These are phyloP conservation scores for Helenozyma baotianmanensis DNA, from an alignment of 805 yeast species.

Conservation along the genomic window DNA sequence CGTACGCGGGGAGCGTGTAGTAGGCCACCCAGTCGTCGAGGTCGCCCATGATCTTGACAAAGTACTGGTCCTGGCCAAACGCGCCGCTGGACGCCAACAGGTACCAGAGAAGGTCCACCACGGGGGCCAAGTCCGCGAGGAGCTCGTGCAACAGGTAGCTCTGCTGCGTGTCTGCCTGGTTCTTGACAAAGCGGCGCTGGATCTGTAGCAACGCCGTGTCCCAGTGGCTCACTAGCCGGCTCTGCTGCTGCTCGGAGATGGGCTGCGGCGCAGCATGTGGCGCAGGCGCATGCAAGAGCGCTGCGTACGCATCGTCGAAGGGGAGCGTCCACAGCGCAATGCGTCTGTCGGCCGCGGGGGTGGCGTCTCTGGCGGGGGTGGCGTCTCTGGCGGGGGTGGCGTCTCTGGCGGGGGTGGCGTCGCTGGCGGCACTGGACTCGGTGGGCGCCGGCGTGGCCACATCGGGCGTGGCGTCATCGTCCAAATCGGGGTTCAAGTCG, in stretches of 20 bases:
- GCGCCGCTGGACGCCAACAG: constrained; percentile 35
- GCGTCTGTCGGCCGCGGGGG: constrained; percentile 16
- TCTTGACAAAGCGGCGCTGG: constrained; percentile 32
- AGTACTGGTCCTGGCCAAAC: constrained; percentile 62
- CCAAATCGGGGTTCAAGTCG: constrained; percentile 38
- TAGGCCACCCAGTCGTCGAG: constrained; percentile 53
- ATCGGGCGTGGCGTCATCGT: constrained; percentile 17
- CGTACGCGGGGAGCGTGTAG: constrained; percentile 18
- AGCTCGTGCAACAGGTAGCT: constrained; percentile 29
- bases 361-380: constrained; percentile 4
- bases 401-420: constrained; percentile 1
- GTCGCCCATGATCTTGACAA: constrained; percentile 63
- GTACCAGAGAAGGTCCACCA: constrained; percentile 59
- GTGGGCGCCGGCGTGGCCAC: not conserved
- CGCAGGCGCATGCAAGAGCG: constrained; percentile 2
- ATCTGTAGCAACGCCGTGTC: constrained; percentile 13
- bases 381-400: constrained; percentile 2
- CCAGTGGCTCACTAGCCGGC: constrained; percentile 30
- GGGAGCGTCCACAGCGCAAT: constrained; percentile 13
- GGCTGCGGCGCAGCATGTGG: too few species aligned
- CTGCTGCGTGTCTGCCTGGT: constrained; percentile 29
- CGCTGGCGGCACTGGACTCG: not conserved
- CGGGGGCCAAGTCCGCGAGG: constrained; percentile 40
- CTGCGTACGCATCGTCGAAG: constrained; percentile 26
- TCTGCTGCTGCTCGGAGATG: constrained; percentile 42